These are phyloP conservation scores for Symbiodinium natans DNA, from an alignment of 73 alveolate species.

Conservation along the genomic window DNA sequence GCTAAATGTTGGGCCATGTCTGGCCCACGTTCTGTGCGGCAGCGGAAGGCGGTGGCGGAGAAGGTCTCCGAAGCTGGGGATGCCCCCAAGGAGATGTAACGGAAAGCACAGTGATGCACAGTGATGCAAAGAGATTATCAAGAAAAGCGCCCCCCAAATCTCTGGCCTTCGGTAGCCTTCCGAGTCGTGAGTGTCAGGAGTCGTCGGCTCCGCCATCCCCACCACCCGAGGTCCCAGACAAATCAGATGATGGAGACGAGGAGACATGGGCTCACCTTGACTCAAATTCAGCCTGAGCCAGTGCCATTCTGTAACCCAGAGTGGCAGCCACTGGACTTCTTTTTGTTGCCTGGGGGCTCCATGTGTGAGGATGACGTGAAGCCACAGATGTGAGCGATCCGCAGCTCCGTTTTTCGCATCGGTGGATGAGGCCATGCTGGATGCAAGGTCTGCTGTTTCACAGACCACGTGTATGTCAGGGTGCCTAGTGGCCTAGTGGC, in stretches of 20 bases:
- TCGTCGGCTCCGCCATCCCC: constrained; percentile 93
- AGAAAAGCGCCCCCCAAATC: too few relatives aligned
- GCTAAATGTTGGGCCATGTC: too few relatives aligned
- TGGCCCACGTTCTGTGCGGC: too few relatives aligned
- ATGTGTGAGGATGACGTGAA: constrained; percentile 66
- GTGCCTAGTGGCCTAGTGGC: neutral
- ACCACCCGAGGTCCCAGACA: constrained; percentile 89
- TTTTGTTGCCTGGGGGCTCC: too few relatives aligned
- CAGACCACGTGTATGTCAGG: neutral
- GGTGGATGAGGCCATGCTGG: neutral
- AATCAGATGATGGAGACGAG: constrained; percentile 69
- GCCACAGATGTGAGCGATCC: constrained; percentile 63
- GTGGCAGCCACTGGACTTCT: too few relatives aligned
- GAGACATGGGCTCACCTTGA: neutral
- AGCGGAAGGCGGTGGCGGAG: constrained; percentile 65
- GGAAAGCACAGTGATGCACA: neutral
- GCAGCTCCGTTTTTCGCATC: constrained; percentile 2
- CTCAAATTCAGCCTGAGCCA: too few relatives aligned
- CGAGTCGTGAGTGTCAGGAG: constrained; percentile 1
- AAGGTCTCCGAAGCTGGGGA: constrained; percentile 60
- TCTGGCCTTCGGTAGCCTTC: neutral
- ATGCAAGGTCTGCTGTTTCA: constrained; percentile 2
- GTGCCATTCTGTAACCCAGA: too few relatives aligned
- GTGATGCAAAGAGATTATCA: neutral
- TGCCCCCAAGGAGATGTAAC: constrained; percentile 39